Evolutionary conservation across 192 early-diverging fungal species (phyloP), one percentile per base, ranked within the genome.

Genomic region (Coemansia sp.): DNA sequence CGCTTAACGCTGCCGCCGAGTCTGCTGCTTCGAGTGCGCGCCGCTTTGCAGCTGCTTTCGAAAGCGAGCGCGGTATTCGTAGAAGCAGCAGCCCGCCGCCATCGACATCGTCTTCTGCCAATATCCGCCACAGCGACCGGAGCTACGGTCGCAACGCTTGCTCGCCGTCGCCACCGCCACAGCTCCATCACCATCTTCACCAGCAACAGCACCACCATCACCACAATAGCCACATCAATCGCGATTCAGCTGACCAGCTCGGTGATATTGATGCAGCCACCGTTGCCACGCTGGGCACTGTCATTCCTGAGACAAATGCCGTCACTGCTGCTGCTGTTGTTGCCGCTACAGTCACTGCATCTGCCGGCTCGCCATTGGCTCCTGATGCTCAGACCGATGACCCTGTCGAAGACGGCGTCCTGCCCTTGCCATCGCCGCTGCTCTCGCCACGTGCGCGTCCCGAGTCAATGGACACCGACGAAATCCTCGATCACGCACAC

Each of bases 1-100:
- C 25, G 9, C 38, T 14, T n/a, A n/a, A 2, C 18, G 27, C 52
- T 13, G 17, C 34, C 18, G 53, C 53, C 23, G 17, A 19, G 15
- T 12, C 53, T 2, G 18, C 38, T 22, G 37, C 38, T 4, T 17
- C 53, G 9, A 23, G 46, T 53, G 17, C 37, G 0, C 37, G 24
- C 51, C 14, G 54, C 46, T 24, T 37, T 21, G 40, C 38, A 22
- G 37, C 12, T 27, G 60, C 23, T 17, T 5, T 17, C 14, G 27
- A 4, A 5, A 34, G 24, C 45, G 42, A 45, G 50, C 43, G 47
- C 61, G 60, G 62, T 17, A 48, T 56, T 55, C 62, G 62, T 18
- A 18, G 62, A 40, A 73, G 71, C 71, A 73, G 71, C 61, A 72
- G 70, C 46, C 70, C 70, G 44, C 70, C 59, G 44, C 52, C 70